Percentiles rank a stretch among this genome's conserved stretches.
These are phyloP conservation scores for Rosa rugosa DNA, from an alignment of 306 rosid species.

Conservation along the genomic window DNA sequence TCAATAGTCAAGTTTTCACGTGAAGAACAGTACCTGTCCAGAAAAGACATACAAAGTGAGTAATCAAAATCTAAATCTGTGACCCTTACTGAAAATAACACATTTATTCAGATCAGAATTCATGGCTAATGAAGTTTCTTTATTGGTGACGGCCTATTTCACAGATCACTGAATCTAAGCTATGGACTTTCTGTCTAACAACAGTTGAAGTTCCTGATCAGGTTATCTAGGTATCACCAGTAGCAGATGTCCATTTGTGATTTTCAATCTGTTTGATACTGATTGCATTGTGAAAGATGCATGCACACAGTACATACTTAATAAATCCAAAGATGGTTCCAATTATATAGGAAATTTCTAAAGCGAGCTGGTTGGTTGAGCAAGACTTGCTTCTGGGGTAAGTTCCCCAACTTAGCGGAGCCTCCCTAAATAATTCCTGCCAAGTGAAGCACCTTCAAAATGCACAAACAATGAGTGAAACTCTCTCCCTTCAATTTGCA, in stretches of 20 bases:
- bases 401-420: neutral
- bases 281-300: neutral
- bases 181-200: neutral
- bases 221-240: neutral
- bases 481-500: neutral
- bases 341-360: neutral
- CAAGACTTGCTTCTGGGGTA: neutral
- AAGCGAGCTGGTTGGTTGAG: neutral
- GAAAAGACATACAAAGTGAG: conserved; percentile 28
- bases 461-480: neutral
- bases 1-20: conserved; percentile 87
- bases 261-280: neutral
- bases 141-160: neutral
- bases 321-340: neutral
- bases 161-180: conserved; percentile 3
- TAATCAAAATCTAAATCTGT: neutral
- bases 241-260: neutral
- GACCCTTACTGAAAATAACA: neutral
- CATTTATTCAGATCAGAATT: no score
- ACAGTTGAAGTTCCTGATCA: neutral
- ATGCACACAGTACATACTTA: neutral
- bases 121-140: conserved; percentile 7
- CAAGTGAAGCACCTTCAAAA: neutral
- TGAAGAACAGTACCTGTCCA: conserved; percentile 81
- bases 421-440: neutral